Percentiles rank a stretch among this genome's conserved stretches.
These are phyloP conservation scores for Scheffersomyces parashehatae DNA, from an alignment of 1,139 yeast species.

Conservation along the genomic window DNA sequence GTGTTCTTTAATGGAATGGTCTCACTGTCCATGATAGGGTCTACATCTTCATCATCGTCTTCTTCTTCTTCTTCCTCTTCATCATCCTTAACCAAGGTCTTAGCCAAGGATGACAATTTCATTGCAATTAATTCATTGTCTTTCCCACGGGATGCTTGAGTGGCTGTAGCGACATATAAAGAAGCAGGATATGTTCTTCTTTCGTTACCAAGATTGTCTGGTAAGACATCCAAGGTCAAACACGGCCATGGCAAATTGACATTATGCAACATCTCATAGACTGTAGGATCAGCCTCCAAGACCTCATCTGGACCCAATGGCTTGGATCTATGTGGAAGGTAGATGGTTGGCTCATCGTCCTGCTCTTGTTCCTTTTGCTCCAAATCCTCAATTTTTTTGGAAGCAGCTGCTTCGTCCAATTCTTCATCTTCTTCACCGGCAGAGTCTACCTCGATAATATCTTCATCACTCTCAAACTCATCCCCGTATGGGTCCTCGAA, in stretches of 20 bases:
- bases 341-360: conserved; percentile 47
- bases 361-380: conserved; percentile 22
- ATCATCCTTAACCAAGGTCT: conserved; percentile 81
- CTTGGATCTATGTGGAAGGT: conserved; percentile 82
- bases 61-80: conserved; percentile 68
- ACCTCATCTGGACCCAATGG: conserved; percentile 96
- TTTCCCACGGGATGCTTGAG: conserved; percentile 85
- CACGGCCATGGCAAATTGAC: conserved; percentile 98
- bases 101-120: conserved; percentile 78
- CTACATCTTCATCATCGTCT: conserved; percentile 61
- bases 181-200: conserved; percentile 91
- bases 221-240: conserved; percentile 82
- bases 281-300: conserved; percentile 93
- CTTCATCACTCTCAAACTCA: conserved; percentile 92
- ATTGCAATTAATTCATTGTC: conserved; percentile 87
- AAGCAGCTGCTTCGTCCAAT: conserved; percentile 31
- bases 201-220: conserved; percentile 84
- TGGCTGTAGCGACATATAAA: conserved; percentile 83
- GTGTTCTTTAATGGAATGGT: conserved; percentile 75
- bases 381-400: conserved; percentile 28
- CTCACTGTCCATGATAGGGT: conserved; percentile 87
- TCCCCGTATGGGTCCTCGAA: conserved; percentile 95
- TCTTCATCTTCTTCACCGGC: conserved; percentile 63
- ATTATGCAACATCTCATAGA: conserved; percentile 94
- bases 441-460: conserved; percentile 74